Evolutionary conservation across 768 basidiomycete genomes (phyloP), one percentile per base, ranked within the genome.

Genomic region (Clavaria fumosa): DNA sequence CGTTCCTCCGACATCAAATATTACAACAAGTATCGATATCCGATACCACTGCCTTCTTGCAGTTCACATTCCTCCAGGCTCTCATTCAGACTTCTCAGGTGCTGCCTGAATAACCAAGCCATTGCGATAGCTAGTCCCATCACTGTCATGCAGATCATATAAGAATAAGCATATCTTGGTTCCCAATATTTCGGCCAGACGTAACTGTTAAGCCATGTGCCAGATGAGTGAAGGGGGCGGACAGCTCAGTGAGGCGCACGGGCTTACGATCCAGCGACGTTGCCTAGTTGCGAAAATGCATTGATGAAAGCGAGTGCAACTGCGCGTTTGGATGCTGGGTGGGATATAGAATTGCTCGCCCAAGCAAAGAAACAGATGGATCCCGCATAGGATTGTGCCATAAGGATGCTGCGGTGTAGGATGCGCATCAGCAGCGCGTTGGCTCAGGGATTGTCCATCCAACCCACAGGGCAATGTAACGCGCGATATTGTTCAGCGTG

Each of bases 251-350:
- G n/a, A n/a, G n/a, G n/a, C n/a, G n/a, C n/a, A n/a, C n/a, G n/a
- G n/a, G n/a, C n/a, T n/a, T 19, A 79, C 62, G 82, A 78, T 44
- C 86, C 85, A 12, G 77, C 66, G 39, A 91, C 64, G 55, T 90
- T 91, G 4, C 88, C 89, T 19, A 51, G 43, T 42, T 50, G 49
- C 42, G 60, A 59, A 50, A 85, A 72, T 28, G 77, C 72, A 53
- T 90, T 88, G 48, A 89, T 71, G 43, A 83, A 57, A 1, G 85
- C 88, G 34, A 93, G 63, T 9, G 78, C 78, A n/a, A 89, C 78
- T 2, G 88, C 81, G 4, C 88, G 75, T 56, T 90, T 91, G n/a
- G 78, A 73, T 4, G 84, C 67, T 18, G 88, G 76, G n/a, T 72
- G 52, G 4, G 63, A 52, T 12, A 70, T 59, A n/a, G 66, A 61